A percentile compares a stretch with the other conserved stretches of the same genome.
phyloP scores from a whole-genome alignment of 2,329 filamentous ascomycete genomes.

The Colletotrichum salicis region DNA sequence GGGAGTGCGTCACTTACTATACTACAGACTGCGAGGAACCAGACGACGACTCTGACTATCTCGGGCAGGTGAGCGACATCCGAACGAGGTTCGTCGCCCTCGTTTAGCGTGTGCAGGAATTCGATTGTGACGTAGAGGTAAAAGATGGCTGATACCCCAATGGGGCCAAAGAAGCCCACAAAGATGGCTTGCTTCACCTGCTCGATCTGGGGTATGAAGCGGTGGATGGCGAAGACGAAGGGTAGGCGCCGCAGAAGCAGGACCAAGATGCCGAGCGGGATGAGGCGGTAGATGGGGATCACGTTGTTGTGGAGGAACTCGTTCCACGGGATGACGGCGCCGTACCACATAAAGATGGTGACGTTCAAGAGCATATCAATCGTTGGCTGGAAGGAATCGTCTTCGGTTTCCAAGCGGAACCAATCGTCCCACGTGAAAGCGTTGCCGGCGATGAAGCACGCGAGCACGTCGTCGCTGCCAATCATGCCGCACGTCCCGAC shows the following conservation, averaged over 20 bases:
- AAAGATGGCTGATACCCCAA: conserved; percentile 90
- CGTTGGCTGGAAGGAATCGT: conserved; percentile 92
- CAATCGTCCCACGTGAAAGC: conserved; percentile 93
- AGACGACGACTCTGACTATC: conserved; percentile 77
- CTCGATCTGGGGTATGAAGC: conserved; percentile 82
- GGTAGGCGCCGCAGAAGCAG: conserved; percentile 82
- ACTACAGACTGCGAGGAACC: conserved; percentile 87
- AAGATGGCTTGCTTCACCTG: conserved; percentile 80
- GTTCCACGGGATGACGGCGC: conserved; percentile 84
- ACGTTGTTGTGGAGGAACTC: conserved; percentile 74
- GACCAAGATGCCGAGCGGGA: conserved; percentile 79
- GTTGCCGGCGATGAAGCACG: conserved; percentile 93
- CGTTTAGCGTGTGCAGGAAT: conserved; percentile 71
- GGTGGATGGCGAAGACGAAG: conserved; percentile 78
- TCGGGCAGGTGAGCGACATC: conserved; percentile 76
- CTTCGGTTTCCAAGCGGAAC: conserved; percentile 89
- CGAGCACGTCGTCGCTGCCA: conserved; percentile 88
- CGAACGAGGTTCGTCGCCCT: conserved; percentile 68
- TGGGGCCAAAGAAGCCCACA: conserved; percentile 92
- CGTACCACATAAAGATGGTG: conserved; percentile 90
- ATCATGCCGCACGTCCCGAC: conserved; percentile 88
- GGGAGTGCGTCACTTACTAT: conserved; percentile 68
- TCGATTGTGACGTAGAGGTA: conserved; percentile 86
- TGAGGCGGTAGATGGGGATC: conserved; percentile 78
- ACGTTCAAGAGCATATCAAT: conserved; percentile 96